Base-by-base conservation (phyloP, 148 eudicot species). In the Chenopodium quinoa region DNA sequence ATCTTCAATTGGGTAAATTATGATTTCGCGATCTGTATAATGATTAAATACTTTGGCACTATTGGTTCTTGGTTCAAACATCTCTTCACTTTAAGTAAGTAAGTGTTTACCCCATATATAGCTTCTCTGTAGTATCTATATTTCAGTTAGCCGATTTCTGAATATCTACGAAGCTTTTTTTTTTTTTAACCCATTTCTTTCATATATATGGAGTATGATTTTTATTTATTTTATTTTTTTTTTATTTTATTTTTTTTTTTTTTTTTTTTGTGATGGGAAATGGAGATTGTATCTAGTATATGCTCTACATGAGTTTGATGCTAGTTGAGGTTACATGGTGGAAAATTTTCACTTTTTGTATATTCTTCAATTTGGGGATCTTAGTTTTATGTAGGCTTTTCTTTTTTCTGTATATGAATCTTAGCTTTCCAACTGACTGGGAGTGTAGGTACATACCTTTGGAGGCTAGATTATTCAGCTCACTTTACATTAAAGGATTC, bases 391-490 rank as follows among this genome's bases (percentile, higher is more conserved):
- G 13, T 19, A 19, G n/a, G 62, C 1, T 75, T n/a, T 34, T 81
- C 37, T 75, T 81, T 47, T 48, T 0, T 50, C 32, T 46, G 48
- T 23, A 47, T 54, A 2, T 54, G 71, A 40, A 10, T 40, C 60
- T 52, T 54, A 22, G 40, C 7, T 64, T 27, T 65, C 58, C 5
- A 78, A 67, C 48, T 44, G 44, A 60, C 52, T 52, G 52, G 32
- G 54, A 64, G 60, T 19, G 56, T 48, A 16, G 31, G 72, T 32
- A 52, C 40, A 47, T 83, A 71, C 56, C 22, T 58, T 40, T 31
- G 27, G 75, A 77, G 70, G 70, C 79, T 46, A 69, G 82, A 72
- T 65, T 40, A 75, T 76, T 65, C 64, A 50, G 83, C 69, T 65
- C 68, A 71, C 32, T 81, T 50, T 37, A 78, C 76, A 17, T 75